Evolutionary conservation across 2,329 filamentous ascomycete genomes (phyloP), one percentile per base, ranked within the genome.

Genomic region (Pseudocercospora eumusae): DNA sequence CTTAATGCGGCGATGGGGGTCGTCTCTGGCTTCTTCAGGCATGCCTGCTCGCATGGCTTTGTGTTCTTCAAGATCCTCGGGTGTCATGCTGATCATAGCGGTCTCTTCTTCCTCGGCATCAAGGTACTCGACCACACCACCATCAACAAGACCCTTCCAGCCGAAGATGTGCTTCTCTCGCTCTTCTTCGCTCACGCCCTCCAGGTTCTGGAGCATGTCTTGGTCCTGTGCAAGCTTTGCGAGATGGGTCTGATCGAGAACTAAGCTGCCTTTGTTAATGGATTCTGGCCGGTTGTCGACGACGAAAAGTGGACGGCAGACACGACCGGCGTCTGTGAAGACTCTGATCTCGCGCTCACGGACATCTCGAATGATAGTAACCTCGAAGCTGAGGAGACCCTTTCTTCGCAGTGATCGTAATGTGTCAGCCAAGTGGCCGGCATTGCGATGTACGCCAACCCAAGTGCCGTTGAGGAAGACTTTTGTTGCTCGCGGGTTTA

Each of bases 71-170:
- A 99, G 81, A 73, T 98, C 95, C 75, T 98, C 93, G 0, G 95
- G 95, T 0, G 92, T 96, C 93, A 99, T 99, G 76, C 93, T 92
- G 73, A 99, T 99, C 95, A 99, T 99, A 42, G 95, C 89, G 0
- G 92, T 96, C 77, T 99, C 96, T 75, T 99, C 95, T 81, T 99
- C 96, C 74, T 99, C 96, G 0, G 95, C 95, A 75, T 99, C 95
- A 10, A 99, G 85, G 73, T 97, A 98, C 75, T 99, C 95, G 40
- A 99, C 90, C 2, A 92, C 91, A 77, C 93, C 95, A 11, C 86
- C 85, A 61, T 88, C 86, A 47, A 96, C 87, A 44, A 99, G 82
- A 18, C 92, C 91, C 69, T 92, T 86, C 92, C 96, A 99, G 56
- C 92, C 93, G 71, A 91, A 93, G 69, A 88, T 90, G 28, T 82